These are phyloP conservation scores for Microdochium bolleyi DNA, from an alignment of 2,329 filamentous ascomycete genomes.

Conservation along the genomic window DNA sequence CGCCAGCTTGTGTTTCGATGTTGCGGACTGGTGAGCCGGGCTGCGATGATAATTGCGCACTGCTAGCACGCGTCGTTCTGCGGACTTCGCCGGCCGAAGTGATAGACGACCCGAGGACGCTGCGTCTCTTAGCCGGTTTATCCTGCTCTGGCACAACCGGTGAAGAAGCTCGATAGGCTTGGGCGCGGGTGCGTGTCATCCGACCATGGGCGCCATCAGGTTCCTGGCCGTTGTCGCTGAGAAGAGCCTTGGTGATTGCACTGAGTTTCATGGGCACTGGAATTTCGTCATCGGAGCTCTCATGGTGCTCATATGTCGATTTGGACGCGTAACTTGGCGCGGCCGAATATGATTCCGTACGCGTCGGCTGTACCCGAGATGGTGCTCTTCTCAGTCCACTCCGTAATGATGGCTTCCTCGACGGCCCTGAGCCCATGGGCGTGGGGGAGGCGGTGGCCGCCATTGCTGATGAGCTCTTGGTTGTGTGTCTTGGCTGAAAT, in stretches of 20 bases:
- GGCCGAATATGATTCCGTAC: conserved; percentile 36
- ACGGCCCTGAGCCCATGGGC: conserved; percentile 38
- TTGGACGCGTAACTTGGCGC: conserved; percentile 22
- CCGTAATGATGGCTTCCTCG: conserved; percentile 46
- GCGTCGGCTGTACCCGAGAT: conserved; percentile 34
- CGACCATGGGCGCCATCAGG: conserved; percentile 28
- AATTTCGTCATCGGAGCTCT: conserved; percentile 93
- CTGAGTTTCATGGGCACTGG: conserved; percentile 89
- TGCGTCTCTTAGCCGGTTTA: conserved; percentile 34
- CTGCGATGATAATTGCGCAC: conserved; percentile 33
- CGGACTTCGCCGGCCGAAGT: conserved; percentile 33
- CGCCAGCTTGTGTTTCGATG: conserved; percentile 21
- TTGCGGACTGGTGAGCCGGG: conserved; percentile 36
- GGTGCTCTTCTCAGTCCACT: conserved; percentile 44
- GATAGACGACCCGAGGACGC: conserved; percentile 35
- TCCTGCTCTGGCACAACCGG: conserved; percentile 19
- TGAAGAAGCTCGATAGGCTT: conserved; percentile 32
- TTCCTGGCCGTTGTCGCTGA: conserved; percentile 54
- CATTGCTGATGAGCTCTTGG: conserved; percentile 12
- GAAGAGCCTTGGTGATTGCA: conserved; percentile 79
- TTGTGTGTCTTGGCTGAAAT: not conserved
- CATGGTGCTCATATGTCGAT: conserved; percentile 49
- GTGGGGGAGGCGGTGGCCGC: conserved; percentile 25
- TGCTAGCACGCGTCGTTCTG: conserved; percentile 38
- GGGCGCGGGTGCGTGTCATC: conserved; percentile 33